Base-by-base conservation (phyloP, 228 moss, liverwort and hornwort species). In the Sphagnum fallax region DNA sequence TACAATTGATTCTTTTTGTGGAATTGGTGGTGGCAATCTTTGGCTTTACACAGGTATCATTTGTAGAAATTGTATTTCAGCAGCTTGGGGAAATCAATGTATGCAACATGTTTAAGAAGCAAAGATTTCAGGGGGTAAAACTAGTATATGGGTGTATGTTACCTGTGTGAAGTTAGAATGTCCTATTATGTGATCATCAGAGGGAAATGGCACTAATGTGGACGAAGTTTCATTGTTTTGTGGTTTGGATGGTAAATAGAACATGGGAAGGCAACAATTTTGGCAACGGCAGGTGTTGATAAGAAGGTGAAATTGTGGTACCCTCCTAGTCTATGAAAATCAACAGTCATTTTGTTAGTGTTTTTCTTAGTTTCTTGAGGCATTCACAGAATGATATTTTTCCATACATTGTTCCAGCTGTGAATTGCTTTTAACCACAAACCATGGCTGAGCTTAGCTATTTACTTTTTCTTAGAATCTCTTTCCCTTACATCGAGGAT, bases 281-380 rank as follows among this genome's bases (percentile, higher is more conserved):
- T 98, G 84, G 98, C 94, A 53, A 98, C 94, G 5, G 87, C 89
- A 64, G 81, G 98, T 74, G 51, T 75, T 50, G 98, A 98, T 78
- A 98, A 90, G 77, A 94, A 83, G 77, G 98, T 94, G 73, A 98
- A 90, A 67, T 72, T 98, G 63, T 98, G 98, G 98, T 87, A 80
- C 59, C 83, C 89, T 65, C 94, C 98, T 47, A 13, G 47, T 47
- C 65, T 65, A 48, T 48, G 48, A 63, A 32, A 6, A 50, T 32
- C 32, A 3, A 32, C 32, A 32, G 32, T 32, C 32, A 32, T 32
- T 32, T 32, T 32, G 32, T 32, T 32, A 32, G 32, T 32, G 32
- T 32, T 32, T 32, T 32, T 32, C 2, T 32, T 32, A 32, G 32
- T 32, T 1, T 32, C 32, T 32, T 32, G 32, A 32, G 32, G 32